These are phyloP conservation scores for Cystofilobasidium bisporidii DNA, from an alignment of 768 basidiomycete species.

Conservation along the genomic window DNA sequence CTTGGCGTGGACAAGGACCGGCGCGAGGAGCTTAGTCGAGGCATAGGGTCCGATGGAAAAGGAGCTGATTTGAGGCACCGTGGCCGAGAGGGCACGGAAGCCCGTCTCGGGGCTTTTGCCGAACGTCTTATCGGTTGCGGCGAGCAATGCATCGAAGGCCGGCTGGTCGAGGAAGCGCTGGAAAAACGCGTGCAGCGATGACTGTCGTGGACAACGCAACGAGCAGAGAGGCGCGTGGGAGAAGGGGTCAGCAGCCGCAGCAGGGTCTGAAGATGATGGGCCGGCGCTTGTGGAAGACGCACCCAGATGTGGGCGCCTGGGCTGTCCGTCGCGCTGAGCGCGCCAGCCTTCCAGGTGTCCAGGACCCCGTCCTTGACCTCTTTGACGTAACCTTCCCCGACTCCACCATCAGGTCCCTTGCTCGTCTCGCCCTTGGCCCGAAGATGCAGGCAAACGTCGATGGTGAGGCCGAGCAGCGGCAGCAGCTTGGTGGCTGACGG, in stretches of 20 bases:
- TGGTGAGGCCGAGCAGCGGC: slow-evolving; percentile 56
- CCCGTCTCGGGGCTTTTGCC: slow-evolving; percentile 71
- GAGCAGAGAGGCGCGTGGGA: slow-evolving; percentile 47
- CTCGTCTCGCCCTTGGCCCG: slow-evolving; percentile 30
- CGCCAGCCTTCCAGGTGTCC: slow-evolving; percentile 45
- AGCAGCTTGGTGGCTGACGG: slow-evolving; percentile 43
- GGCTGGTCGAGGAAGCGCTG: slow-evolving; percentile 33
- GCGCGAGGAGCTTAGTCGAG: slow-evolving; percentile 47
- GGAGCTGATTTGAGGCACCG: slow-evolving; percentile 37
- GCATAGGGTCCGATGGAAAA: slow-evolving; percentile 52
- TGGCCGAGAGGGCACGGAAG: slow-evolving; percentile 49
- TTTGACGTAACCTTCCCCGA: slow-evolving; percentile 44
- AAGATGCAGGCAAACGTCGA: slow-evolving; percentile 62
- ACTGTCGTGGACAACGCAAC: too few species aligned
- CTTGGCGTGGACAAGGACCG: slow-evolving; percentile 59
- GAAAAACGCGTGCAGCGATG: slow-evolving; percentile 34
- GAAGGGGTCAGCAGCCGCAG: slow-evolving; percentile 44
- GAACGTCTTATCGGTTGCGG: slow-evolving; percentile 67
- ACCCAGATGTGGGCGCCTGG: background rate
- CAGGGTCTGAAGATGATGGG: background rate
- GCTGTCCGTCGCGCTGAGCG: slow-evolving; percentile 50
- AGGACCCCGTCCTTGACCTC: slow-evolving; percentile 43
- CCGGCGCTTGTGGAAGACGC: too few species aligned
- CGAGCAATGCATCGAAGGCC: slow-evolving; percentile 55
- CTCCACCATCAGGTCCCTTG: slow-evolving; percentile 45